Conservation (phyloP, 495 filamentous ascomycete genomes). For the Talaromyces adpressus region DNA sequence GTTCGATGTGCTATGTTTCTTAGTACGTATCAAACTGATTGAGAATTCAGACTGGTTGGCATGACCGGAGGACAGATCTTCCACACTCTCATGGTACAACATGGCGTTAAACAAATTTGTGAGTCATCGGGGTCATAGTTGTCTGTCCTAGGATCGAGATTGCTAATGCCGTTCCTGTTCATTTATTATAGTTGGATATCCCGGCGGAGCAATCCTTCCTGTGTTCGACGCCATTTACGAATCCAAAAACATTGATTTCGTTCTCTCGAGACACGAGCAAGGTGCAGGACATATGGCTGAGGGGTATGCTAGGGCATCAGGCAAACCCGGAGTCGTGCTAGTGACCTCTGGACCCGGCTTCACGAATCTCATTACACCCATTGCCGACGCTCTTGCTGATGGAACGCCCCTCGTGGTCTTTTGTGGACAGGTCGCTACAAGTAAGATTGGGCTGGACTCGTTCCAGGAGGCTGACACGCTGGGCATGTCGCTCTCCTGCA, state of each 20-base stretch:
- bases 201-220: too few relatives aligned
- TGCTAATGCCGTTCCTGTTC: too few relatives aligned
- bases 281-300: conserved; percentile 62
- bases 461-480: conserved; percentile 59
- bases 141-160: too few relatives aligned
- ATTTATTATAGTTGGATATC: too few relatives aligned
- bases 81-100: too few relatives aligned
- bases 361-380: conserved; percentile 53
- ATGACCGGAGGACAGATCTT: too few relatives aligned
- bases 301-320: conserved; percentile 54
- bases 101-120: too few relatives aligned
- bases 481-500: conserved; percentile 52
- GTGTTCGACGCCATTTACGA: conserved; percentile 12
- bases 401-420: conserved; percentile 58
- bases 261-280: conserved; percentile 56
- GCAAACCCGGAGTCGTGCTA: conserved; percentile 53
- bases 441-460: conserved; percentile 47
- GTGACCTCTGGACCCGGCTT: conserved; percentile 58
- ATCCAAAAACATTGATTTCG: conserved; percentile 17
- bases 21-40: too few relatives aligned
- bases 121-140: too few relatives aligned
- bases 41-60: too few relatives aligned
- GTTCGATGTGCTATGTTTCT: too few relatives aligned
- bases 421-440: conserved; percentile 52
- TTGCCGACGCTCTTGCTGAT: conserved; percentile 55